These are phyloP conservation scores for Colletotrichum musicola DNA, from an alignment of 2,329 filamentous ascomycete genomes.

Conservation along the genomic window DNA sequence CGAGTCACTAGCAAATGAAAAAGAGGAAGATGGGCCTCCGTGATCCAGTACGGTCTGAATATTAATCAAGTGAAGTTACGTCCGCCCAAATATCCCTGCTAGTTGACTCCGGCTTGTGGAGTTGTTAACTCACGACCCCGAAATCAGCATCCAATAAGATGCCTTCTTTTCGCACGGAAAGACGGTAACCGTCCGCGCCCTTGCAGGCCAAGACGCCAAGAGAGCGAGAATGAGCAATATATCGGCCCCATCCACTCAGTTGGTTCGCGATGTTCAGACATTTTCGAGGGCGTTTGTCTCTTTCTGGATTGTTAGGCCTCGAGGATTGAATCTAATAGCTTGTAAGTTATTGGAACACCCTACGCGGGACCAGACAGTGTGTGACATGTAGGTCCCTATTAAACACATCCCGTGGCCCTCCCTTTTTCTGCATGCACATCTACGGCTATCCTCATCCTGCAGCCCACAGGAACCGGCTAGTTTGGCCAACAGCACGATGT, in stretches of 20 bases:
- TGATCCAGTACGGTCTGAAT: background rate
- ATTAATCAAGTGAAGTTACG: background rate
- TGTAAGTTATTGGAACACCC: background rate
- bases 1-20: no score
- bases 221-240: conserved; percentile 16
- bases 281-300: no score
- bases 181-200: background rate
- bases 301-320: background rate
- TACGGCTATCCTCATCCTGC: background rate
- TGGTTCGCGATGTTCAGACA: background rate
- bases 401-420: no score
- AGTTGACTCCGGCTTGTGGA: background rate
- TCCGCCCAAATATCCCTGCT: background rate
- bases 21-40: background rate
- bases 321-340: background rate
- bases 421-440: no score
- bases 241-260: background rate
- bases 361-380: background rate
- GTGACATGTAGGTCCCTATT: no score
- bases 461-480: background rate
- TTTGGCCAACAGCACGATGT: background rate
- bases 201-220: conserved; percentile 15
- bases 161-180: background rate
- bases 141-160: background rate
- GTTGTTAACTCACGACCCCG: background rate